Evolutionary conservation across 164 flowering plant species (phyloP).

Genomic region (Aristolochia californica): DNA sequence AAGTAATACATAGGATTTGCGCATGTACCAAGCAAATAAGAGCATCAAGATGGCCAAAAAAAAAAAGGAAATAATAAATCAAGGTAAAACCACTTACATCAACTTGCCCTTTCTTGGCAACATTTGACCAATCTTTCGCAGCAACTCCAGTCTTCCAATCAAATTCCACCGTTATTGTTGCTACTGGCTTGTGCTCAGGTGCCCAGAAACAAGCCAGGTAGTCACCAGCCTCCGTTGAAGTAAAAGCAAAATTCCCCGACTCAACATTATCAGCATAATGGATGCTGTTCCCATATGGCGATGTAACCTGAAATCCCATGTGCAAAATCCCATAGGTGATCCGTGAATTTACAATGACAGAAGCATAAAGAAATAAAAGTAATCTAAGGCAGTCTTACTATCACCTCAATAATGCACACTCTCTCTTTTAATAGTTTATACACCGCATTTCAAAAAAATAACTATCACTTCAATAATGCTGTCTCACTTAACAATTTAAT

Average conservation of each 20-base stretch:
- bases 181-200: constrained; percentile 32
- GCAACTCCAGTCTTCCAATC: constrained; percentile 77
- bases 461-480: too few relatives aligned
- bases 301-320: constrained; percentile 40
- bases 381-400: too few relatives aligned
- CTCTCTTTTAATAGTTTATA: too few relatives aligned
- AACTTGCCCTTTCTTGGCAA: constrained; percentile 67
- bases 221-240: constrained; percentile 63
- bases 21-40: background rate
- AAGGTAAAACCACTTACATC: constrained; percentile 37
- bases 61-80: background rate
- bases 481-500: too few relatives aligned
- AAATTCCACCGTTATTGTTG: constrained; percentile 39
- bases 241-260: constrained; percentile 59
- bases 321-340: background rate
- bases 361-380: background rate
- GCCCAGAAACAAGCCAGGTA: constrained; percentile 59
- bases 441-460: too few relatives aligned
- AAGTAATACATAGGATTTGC: background rate
- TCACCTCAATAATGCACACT: too few relatives aligned
- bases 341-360: background rate
- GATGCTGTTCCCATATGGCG: constrained; percentile 46
- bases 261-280: constrained; percentile 47
- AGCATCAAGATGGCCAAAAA: background rate
- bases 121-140: constrained; percentile 69